Base-by-base conservation (phyloP, 2,329 filamentous ascomycete genomes). In the Epichloe hybrida region DNA sequence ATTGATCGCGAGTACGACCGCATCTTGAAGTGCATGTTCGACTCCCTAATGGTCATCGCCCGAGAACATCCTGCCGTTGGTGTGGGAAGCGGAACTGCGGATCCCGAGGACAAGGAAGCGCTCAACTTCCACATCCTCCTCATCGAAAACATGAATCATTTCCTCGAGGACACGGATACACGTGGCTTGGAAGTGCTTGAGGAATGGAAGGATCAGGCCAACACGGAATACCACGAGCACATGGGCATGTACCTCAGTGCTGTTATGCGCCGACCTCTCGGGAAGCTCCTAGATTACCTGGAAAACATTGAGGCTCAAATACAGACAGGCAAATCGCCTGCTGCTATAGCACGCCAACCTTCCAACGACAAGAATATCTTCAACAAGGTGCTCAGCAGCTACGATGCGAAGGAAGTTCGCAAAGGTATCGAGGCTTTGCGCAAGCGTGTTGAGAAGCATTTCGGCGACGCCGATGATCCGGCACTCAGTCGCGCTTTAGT, bases 71-170 rank as follows among this genome's bases (percentile, higher is more conserved):
- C 71, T 31, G 72, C 68, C 52, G 75, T 69, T 23, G 67, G 70
- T 12, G 66, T 72, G 23, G 67, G 64, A 5, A 66, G 58, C 50
- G 69, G 69, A 42, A 65, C 70, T 12, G 71, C 72, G 12, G 77
- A 81, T 57, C 76, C 77, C 1, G 93, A 97, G 65, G 93, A 97
- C 64, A 97, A 98, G 69, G 90, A 96, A 66, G 88, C 89, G 4
- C 78, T 98, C 54, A 97, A 97, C 69, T 95, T 95, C 69, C 90
- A 97, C 67, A 95, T 98, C 60, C 76, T 97, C 36, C 76, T 97
- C 50, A 97, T 98, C 58, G 91, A 98, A 67, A 98, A 98, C 66
- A 96, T 96, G 89, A 94, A 96, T 63, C 89, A 95, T 67, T 97
- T 95, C 69, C 74, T 93, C 11, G 90, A 97, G 64, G 90, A 96